Percentiles rank a stretch among this genome's conserved stretches.
These are phyloP conservation scores for Candida peoriensis DNA, from an alignment of 805 yeast genomes.

Conservation along the genomic window DNA sequence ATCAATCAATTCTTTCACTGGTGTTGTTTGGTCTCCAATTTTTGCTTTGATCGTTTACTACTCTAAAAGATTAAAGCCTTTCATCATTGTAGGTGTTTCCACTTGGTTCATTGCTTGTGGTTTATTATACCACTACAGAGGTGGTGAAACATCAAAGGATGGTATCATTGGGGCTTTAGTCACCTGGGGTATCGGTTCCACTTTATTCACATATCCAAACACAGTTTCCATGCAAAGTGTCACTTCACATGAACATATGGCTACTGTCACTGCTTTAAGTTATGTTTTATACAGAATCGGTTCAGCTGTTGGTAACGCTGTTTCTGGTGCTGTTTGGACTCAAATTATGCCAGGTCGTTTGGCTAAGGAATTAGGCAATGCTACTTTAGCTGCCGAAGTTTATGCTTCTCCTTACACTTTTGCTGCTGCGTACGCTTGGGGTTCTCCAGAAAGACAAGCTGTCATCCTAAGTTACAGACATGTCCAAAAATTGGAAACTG, in stretches of 20 bases:
- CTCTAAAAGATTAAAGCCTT: constrained; percentile 48
- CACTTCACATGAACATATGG: constrained; percentile 65
- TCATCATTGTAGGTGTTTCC: constrained; percentile 53
- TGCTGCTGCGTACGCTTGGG: constrained; percentile 49
- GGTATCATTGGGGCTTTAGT: constrained; percentile 67
- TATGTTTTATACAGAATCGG: constrained; percentile 58
- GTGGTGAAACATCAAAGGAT: constrained; percentile 40
- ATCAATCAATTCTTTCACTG: constrained; percentile 54
- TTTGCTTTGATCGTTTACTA: constrained; percentile 47
- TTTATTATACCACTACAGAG: constrained; percentile 50
- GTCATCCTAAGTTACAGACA: constrained; percentile 54
- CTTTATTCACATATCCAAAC: constrained; percentile 64
- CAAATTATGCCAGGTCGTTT: constrained; percentile 43
- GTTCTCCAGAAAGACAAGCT: constrained; percentile 53
- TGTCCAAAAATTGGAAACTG: constrained; percentile 53
- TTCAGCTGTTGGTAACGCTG: constrained; percentile 56
- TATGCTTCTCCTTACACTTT: constrained; percentile 52
- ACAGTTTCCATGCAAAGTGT: constrained; percentile 58
- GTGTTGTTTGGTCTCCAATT: constrained; percentile 53
- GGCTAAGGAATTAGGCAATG: constrained; percentile 29
- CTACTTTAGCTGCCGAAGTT: constrained; percentile 38
- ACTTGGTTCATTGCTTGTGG: constrained; percentile 60
- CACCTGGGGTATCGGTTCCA: constrained; percentile 66
- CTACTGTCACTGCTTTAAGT: constrained; percentile 54
- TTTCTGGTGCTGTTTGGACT: constrained; percentile 75